Base-by-base conservation (phyloP, 78 protist genomes). In the Dictyostelium capitatum region DNA sequence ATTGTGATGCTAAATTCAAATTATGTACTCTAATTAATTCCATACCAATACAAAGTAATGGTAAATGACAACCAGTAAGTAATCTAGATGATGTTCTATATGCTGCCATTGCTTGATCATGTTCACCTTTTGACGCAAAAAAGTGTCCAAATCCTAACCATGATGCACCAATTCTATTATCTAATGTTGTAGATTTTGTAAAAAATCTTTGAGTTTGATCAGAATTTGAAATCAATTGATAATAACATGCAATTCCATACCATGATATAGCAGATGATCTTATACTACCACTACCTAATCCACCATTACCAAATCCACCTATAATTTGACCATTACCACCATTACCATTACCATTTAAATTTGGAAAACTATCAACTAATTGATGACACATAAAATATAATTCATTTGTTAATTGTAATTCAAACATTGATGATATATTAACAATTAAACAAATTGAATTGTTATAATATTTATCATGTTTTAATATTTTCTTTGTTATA, bases 71-170 rank as follows among this genome's bases (percentile, higher is more conserved):
- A 25, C 92, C 92, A 7, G 95, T 82, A 19, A 91, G 19, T 43
- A 91, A 43, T 62, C 95, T 74, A 5, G 95, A 80, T 9, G 95
- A 84, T 12, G 82, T 91, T 67, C 95, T 80, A 51, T 91, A 91
- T 3, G 87, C 95, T 28, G 95, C 79, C 84, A 91, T 91, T 0
- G 95, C 95, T 73, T 79, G 89, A 79, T 91, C 95, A 65, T 91
- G 95, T 46, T 91, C 95, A 51, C 91, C 95, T 43, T 82, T 82
- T 54, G 28, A 37, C 23, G 87, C 84, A 82, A 82, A 83, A 30
- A 47, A 82, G 57, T 91, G 95, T n/a, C 95, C 95, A 41, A 91
- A 91, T 15, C 90, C 95, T 15, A 91, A 37, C 95, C 95, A 91
- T 53, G 74, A 47, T 6, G 89, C 69, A 67, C 95, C 95, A 7